These are phyloP conservation scores for Kwoniella sp. DNA, from an alignment of 768 basidiomycete genomes.

Conservation along the genomic window DNA sequence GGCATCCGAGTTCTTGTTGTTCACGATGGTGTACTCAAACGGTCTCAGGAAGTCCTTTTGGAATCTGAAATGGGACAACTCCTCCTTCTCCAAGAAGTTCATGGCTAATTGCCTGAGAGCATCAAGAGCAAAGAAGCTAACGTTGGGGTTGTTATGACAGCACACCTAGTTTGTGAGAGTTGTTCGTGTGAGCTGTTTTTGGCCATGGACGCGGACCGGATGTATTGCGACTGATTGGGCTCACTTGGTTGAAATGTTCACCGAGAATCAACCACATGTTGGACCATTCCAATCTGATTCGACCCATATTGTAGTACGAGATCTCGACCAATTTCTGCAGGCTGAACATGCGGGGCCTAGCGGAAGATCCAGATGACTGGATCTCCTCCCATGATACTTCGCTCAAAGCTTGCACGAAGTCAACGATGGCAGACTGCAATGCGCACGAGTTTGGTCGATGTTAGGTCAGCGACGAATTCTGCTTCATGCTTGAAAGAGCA, in stretches of 20 bases:
- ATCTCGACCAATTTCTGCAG: slow-evolving; percentile 98
- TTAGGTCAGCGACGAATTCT: background rate
- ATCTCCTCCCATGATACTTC: slow-evolving; percentile 99
- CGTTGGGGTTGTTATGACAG: slow-evolving; percentile 95
- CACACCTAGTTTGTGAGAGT: slow-evolving; percentile 68
- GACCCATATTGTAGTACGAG: slow-evolving; percentile 98
- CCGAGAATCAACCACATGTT: slow-evolving; percentile 97
- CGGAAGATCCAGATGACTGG: slow-evolving; percentile 90
- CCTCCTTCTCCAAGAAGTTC: slow-evolving; percentile 98
- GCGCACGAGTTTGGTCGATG: background rate
- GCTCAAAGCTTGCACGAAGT: slow-evolving; percentile 93
- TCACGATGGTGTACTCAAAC: slow-evolving; percentile 96
- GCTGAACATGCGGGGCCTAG: slow-evolving; percentile 93
- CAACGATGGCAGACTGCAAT: slow-evolving; percentile 85
- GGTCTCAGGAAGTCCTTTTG: slow-evolving; percentile 99
- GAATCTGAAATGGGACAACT: slow-evolving; percentile 96
- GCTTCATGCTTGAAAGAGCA: background rate
- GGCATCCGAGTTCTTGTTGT: slow-evolving; percentile 92
- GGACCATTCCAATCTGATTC: slow-evolving; percentile 97
- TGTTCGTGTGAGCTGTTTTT: background rate
- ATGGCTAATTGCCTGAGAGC: slow-evolving; percentile 94
- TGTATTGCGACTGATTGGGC: no score
- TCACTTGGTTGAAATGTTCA: slow-evolving; percentile 95
- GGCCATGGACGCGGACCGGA: no score
- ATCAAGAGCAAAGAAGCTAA: slow-evolving; percentile 94